Evolutionary conservation across 805 yeast species (phyloP).

Genomic region (Metschnikowia peoriensis): DNA sequence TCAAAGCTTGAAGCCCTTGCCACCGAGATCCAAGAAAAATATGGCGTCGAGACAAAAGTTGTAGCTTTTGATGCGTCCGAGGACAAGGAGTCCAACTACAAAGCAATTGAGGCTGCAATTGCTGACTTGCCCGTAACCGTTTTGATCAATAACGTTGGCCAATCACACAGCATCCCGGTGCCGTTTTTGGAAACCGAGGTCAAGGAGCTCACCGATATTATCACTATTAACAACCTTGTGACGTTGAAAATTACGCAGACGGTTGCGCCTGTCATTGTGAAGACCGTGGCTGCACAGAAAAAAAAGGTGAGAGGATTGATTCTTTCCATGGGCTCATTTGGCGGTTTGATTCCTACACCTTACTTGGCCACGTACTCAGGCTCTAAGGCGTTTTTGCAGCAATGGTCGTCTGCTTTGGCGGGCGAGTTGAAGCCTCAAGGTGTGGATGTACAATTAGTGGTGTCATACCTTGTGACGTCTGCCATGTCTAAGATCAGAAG

Average conservation of each 20-base stretch:
- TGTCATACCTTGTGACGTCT: conserved; percentile 89
- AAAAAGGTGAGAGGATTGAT: conserved; percentile 65
- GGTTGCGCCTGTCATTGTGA: conserved; percentile 68
- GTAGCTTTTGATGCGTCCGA: conserved; percentile 78
- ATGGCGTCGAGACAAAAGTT: conserved; percentile 57
- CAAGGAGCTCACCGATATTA: conserved; percentile 72
- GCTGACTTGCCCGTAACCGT: conserved; percentile 62
- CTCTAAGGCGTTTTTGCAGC: conserved; percentile 90
- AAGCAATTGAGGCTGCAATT: conserved; percentile 45
- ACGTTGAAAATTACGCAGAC: conserved; percentile 81
- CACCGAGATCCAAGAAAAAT: conserved; percentile 57
- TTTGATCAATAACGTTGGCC: conserved; percentile 90
- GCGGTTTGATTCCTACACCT: conserved; percentile 92
- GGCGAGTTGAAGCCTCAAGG: conserved; percentile 70
- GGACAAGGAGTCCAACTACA: conserved; percentile 60
- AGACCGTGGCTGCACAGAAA: conserved; percentile 44
- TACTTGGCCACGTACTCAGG: conserved; percentile 92
- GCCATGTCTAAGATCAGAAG: conserved; percentile 93
- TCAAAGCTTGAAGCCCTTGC: conserved; percentile 70
- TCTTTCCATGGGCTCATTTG: conserved; percentile 95
- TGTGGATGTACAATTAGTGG: conserved; percentile 81
- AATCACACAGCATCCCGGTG: conserved; percentile 91
- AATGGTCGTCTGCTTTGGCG: conserved; percentile 87
- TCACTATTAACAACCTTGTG: conserved; percentile 81
- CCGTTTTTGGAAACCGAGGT: conserved; percentile 81